Evolutionary conservation across 2,329 filamentous ascomycete species (phyloP).

Genomic region (Metarhizium sp.): DNA sequence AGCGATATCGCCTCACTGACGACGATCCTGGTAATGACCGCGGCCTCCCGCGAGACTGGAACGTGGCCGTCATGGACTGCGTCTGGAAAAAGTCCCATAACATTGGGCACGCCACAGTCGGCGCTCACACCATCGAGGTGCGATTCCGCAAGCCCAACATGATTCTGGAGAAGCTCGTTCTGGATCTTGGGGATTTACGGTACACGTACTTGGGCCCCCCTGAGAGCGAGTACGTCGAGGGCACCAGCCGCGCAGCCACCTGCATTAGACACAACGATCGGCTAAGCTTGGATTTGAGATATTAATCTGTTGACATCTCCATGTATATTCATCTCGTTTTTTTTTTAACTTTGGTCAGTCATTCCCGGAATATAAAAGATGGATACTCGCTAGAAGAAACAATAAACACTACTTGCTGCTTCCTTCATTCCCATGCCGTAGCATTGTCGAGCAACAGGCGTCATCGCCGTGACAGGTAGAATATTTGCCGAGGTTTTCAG

Average conservation of each 20-base stretch:
- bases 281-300: constrained; percentile 4
- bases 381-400: not conserved
- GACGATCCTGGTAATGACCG: constrained; percentile 15
- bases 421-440: no score
- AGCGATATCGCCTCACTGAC: constrained; percentile 21
- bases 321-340: not conserved
- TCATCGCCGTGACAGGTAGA: no score
- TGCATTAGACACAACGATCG: constrained; percentile 2
- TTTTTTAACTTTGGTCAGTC: not conserved
- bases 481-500: no score
- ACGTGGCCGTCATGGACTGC: constrained; percentile 35
- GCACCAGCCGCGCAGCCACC: not conserved
- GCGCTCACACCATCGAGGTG: constrained; percentile 20
- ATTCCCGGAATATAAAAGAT: not conserved
- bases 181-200: constrained; percentile 22
- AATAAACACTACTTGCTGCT: not conserved
- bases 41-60: constrained; percentile 38
- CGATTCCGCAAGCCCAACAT: constrained; percentile 23
- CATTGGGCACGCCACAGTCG: constrained; percentile 13
- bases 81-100: constrained; percentile 36
- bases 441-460: no score
- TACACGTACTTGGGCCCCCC: constrained; percentile 27
- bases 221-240: constrained; percentile 15
- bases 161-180: constrained; percentile 26
- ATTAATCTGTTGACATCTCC: not conserved